phyloP scores from a whole-genome alignment of 1,284 basidiomycete genomes.

The Rhodofomes roseus region DNA sequence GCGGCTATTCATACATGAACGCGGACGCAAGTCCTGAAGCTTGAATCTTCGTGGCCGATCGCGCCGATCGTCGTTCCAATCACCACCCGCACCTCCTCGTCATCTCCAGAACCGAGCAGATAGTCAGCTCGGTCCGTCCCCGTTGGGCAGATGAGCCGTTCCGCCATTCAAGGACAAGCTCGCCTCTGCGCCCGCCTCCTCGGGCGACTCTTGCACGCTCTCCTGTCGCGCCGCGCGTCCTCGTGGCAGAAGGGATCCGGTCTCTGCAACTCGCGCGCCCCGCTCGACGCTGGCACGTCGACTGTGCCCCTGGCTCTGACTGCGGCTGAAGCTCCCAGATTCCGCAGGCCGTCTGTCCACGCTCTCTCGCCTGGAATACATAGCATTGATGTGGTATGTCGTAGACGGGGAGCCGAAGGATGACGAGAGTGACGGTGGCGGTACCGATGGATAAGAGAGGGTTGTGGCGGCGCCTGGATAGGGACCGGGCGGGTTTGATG shows the following conservation, averaged over 20 bases:
- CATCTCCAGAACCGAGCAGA: neutral
- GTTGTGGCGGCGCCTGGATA: slow-evolving; percentile 25
- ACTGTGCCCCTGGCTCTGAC: slow-evolving; percentile 33
- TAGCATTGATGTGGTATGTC: slow-evolving; percentile 69
- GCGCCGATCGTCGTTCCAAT: neutral
- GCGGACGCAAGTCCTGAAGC: neutral
- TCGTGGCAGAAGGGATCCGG: slow-evolving; percentile 18
- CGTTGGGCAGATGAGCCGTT: neutral
- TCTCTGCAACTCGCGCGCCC: slow-evolving; percentile 60
- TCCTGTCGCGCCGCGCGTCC: slow-evolving; percentile 13
- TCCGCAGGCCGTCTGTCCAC: slow-evolving; percentile 34
- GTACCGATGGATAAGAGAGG: slow-evolving; percentile 60
- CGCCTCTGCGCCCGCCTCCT: slow-evolving; percentile 9
- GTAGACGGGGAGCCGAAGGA: slow-evolving; percentile 53
- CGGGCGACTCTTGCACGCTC: slow-evolving; percentile 15
- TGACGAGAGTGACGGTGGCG: slow-evolving; percentile 66
- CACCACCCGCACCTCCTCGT: neutral
- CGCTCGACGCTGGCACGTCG: slow-evolving; percentile 57
- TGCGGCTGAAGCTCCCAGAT: slow-evolving; percentile 34
- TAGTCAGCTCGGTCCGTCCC: neutral
- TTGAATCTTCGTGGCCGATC: neutral
- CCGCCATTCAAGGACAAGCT: neutral
- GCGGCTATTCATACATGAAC: neutral
- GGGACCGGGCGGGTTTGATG: slow-evolving; percentile 35
- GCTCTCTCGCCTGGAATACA: slow-evolving; percentile 38